Base-by-base conservation (phyloP, 2,329 filamentous ascomycete species). In the Byssothecium circinans region DNA sequence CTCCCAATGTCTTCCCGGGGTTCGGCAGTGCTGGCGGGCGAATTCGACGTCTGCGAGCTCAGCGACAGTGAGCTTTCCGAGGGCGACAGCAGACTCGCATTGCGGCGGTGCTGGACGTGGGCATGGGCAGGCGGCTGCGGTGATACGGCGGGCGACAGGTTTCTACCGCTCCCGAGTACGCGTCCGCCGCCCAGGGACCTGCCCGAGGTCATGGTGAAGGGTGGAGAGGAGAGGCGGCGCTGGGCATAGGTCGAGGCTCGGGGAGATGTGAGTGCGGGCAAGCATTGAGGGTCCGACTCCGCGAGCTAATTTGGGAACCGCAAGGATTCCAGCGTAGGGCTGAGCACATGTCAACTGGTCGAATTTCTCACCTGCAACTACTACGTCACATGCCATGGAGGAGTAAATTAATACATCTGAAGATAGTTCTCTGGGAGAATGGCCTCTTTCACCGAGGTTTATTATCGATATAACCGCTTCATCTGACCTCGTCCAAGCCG, bases 101-200 rank as follows among this genome's bases (percentile, higher is more conserved):
- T 64, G 59, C 61, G 67, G 49, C 69, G 68, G 71, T 73, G 59
- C 14, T 32, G 29, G 29, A 5, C 29, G 29, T 25, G 23, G 23
- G 23, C 23, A 54, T 64, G 56, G 56, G 55, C 48, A 49, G 49
- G 33, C 50, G 47, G 34, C 57, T 56, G 49, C 46, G 74, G 70
- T 56, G 75, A 71, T 50, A 73, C 68, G 54, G 81, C 76, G 63
- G 89, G 87, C 60, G 86, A 87, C 63, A 96, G 83, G 64, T 87
- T 85, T 73, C 87, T 90, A 64, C 89, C 90, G 75, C 82, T 95
- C 65, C 92, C 92, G 63, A 96, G 78, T 67, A 96, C 86, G 76
- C 92, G 85, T 71, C 92, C 92, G 74, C 92, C 91, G 74, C 92
- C 92, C 71, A 96, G 82, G 51, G 73, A 75, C 78, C 88, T 91